phyloP scores from a whole-genome alignment of 495 filamentous ascomycete species.

The Extremus antarcticus region DNA sequence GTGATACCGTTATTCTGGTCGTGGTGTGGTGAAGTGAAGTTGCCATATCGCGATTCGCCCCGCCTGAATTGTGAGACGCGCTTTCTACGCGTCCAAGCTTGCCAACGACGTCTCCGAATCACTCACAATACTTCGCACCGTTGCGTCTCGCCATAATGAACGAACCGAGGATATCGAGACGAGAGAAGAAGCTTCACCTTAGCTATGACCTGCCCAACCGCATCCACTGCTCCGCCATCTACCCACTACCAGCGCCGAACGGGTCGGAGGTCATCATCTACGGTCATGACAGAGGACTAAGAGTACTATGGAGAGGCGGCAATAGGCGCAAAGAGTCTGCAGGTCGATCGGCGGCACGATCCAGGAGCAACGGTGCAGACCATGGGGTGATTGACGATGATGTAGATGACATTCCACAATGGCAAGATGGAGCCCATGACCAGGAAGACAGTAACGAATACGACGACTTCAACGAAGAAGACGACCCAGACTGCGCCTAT shows the following conservation, averaged over 20 bases:
- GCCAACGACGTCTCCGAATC: background rate
- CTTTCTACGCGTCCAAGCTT: background rate
- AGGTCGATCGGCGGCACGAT: slow-evolving; percentile 32
- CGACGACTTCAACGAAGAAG: slow-evolving; percentile 48
- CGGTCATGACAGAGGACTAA: slow-evolving; percentile 67
- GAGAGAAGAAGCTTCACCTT: slow-evolving; percentile 35
- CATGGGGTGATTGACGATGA: slow-evolving; percentile 59
- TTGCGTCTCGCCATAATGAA: slow-evolving; percentile 1
- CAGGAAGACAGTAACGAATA: slow-evolving; percentile 35
- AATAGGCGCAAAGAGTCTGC: slow-evolving; percentile 12
- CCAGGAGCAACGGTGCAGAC: slow-evolving; percentile 32
- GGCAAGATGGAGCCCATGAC: slow-evolving; percentile 32
- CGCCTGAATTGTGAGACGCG: background rate
- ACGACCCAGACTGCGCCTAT: slow-evolving; percentile 42
- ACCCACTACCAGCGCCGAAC: slow-evolving; percentile 68
- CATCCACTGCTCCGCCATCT: slow-evolving; percentile 59
- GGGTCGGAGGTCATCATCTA: slow-evolving; percentile 77
- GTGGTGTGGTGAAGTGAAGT: background rate
- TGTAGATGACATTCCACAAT: slow-evolving; percentile 45
- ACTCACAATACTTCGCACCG: background rate
- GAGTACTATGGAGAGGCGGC: slow-evolving; percentile 73
- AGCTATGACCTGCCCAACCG: slow-evolving; percentile 71
- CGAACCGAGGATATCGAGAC: slow-evolving; percentile 23
- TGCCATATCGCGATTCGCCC: background rate
- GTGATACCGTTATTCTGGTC: background rate